These are phyloP conservation scores for Zasmidium angulare DNA, from an alignment of 2,329 filamentous ascomycete genomes.

Conservation along the genomic window DNA sequence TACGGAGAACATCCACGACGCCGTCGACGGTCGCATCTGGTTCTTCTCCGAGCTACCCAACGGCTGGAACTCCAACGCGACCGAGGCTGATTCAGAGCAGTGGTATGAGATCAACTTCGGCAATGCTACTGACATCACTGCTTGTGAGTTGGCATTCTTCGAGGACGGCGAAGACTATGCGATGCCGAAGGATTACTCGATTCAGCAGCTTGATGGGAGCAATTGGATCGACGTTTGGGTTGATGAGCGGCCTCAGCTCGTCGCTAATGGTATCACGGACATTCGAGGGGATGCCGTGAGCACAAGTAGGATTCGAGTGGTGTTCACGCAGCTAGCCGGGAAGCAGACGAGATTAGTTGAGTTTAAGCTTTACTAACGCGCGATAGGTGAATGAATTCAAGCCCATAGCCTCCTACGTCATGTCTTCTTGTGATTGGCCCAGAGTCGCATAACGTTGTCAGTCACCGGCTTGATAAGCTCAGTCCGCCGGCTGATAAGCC, in stretches of 20 bases:
- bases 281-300: constrained; percentile 32
- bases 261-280: constrained; percentile 41
- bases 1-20: constrained; percentile 33
- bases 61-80: constrained; percentile 39
- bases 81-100: constrained; percentile 29
- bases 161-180: constrained; percentile 32
- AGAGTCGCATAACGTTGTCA: neutral
- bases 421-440: neutral
- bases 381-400: neutral
- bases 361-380: constrained; percentile 40
- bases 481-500: neutral
- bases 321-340: constrained; percentile 35
- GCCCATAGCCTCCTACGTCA: neutral
- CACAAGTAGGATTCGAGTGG: constrained; percentile 32
- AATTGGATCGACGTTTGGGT: constrained; percentile 34
- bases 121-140: constrained; percentile 25
- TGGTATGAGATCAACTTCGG: constrained; percentile 43
- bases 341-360: constrained; percentile 39
- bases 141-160: constrained; percentile 42
- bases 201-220: constrained; percentile 30
- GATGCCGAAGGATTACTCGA: constrained; percentile 32
- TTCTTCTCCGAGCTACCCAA: constrained; percentile 43
- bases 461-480: neutral
- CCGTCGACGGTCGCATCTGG: constrained; percentile 43
- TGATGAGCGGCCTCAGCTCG: constrained; percentile 20